Base-by-base conservation (phyloP, 2,329 filamentous ascomycete species). In the Didymella lethalis region DNA sequence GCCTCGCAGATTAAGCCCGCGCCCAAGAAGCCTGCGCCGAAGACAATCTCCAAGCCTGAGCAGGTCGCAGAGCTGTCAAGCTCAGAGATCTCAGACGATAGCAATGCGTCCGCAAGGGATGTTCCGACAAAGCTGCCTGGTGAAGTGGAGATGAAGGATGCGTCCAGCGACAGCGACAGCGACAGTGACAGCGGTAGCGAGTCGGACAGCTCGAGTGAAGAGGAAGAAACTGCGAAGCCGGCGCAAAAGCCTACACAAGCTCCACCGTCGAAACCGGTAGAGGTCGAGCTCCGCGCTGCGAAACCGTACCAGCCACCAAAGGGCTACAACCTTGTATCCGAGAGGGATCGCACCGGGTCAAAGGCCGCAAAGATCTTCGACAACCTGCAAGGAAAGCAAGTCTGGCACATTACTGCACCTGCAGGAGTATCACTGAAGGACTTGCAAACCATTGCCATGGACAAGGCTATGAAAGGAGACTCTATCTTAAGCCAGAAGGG, bases 391-490 rank as follows among this genome's bases (percentile, higher is more conserved):
- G 88, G 88, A 62, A 92, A 92, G 79, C 88, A 93, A 73, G 81
- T 93, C 59, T 93, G 90, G 90, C 91, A 92, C 74, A 91, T 93
- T 67, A 91, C 88, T 10, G 88, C 89, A 3, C 90, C 90, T 2
- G 84, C 87, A 6, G 86, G 86, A 11, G 79, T 92, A 2, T 86
- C 90, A n/a, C 83, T 93, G 56, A 86, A 85, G 11, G 82, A 89
- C 1, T 78, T 93, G 46, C 85, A 87, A 70, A 83, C 88, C 63
- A 79, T 92, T 61, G 83, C 88, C 36, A 83, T 91, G 67, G 84
- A 86, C 56, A 81, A 84, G 51, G 82, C 84, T 2, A 78, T 83
- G 59, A 78, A 81, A 2, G 83, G 82, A 23, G 80, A 84, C 34
- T 67, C 84, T 4, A 77, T 90, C 14, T 77, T 92, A n/a, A 84